Evolutionary conservation across 139 green algal species (phyloP).

Genomic region (Auxenochlorella pyrenoidosa): DNA sequence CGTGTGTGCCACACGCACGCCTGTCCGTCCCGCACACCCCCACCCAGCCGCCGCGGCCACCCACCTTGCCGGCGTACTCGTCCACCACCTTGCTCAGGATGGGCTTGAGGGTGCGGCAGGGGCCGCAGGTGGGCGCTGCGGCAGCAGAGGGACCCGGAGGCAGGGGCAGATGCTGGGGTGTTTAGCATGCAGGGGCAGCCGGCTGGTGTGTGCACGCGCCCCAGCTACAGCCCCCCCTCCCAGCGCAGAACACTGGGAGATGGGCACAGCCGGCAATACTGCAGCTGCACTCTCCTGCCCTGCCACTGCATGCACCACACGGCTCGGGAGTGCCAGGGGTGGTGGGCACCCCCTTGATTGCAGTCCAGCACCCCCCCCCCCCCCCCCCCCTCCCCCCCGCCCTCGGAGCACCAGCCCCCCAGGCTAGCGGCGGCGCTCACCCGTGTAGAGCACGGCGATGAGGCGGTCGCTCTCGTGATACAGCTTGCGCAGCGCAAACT

Average conservation of each 20-base stretch:
- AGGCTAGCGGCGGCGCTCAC: not conserved
- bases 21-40: not conserved
- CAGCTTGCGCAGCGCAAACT: slow-evolving; percentile 96
- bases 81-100: slow-evolving; percentile 92
- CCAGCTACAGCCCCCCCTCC: too few relatives aligned
- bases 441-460: slow-evolving; percentile 94
- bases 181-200: not conserved
- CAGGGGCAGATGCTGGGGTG: not conserved
- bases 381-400: not conserved
- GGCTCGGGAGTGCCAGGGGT: too few relatives aligned
- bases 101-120: slow-evolving; percentile 93
- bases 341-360: too few relatives aligned
- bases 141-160: too few relatives aligned
- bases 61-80: slow-evolving; percentile 74
- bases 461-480: slow-evolving; percentile 93
- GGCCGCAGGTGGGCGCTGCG: slow-evolving; percentile 75
- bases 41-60: not conserved
- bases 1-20: too few relatives aligned
- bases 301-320: too few relatives aligned
- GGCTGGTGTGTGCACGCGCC: too few relatives aligned
- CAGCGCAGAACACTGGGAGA: too few relatives aligned
- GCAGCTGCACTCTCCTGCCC: too few relatives aligned
- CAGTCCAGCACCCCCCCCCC: too few relatives aligned
- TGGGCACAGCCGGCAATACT: too few relatives aligned
- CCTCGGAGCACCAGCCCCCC: not conserved